Evolutionary conservation across 108 stramenopile species (phyloP).

Genomic region (Fragilaria radians): DNA sequence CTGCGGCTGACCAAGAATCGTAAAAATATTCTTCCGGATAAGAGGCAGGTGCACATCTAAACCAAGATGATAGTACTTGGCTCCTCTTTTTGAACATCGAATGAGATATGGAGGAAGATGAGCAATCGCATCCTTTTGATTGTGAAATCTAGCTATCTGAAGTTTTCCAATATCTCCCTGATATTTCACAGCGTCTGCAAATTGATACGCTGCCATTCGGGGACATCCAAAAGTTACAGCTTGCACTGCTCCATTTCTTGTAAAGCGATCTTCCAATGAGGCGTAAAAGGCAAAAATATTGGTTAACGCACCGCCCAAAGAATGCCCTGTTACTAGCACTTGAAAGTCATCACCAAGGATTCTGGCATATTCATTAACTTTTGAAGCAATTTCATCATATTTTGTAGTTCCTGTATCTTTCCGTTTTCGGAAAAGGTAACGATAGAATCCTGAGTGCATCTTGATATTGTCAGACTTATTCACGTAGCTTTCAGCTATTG

Average conservation of each 20-base stretch:
- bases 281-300: slow-evolving; percentile 55
- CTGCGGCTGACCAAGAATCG: neutral
- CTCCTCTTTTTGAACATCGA: slow-evolving; percentile 27
- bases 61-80: slow-evolving; percentile 39
- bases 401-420: slow-evolving; percentile 59
- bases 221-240: slow-evolving; percentile 56
- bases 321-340: slow-evolving; percentile 49
- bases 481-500: slow-evolving; percentile 47
- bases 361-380: slow-evolving; percentile 44
- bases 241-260: slow-evolving; percentile 51
- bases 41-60: slow-evolving; percentile 38
- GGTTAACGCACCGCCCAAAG: slow-evolving; percentile 54
- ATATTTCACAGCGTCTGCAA: slow-evolving; percentile 48
- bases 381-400: slow-evolving; percentile 64
- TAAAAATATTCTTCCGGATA: neutral
- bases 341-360: slow-evolving; percentile 46
- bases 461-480: slow-evolving; percentile 24
- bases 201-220: slow-evolving; percentile 37
- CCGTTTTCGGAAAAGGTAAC: slow-evolving; percentile 46
- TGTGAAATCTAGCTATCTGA: slow-evolving; percentile 44
- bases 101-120: slow-evolving; percentile 36
- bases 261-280: slow-evolving; percentile 59
- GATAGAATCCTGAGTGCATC: slow-evolving; percentile 50
- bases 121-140: slow-evolving; percentile 25
- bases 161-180: slow-evolving; percentile 44